Base-by-base conservation (phyloP, 2,329 filamentous ascomycete genomes). In the Torrubiella hemipterigena region DNA sequence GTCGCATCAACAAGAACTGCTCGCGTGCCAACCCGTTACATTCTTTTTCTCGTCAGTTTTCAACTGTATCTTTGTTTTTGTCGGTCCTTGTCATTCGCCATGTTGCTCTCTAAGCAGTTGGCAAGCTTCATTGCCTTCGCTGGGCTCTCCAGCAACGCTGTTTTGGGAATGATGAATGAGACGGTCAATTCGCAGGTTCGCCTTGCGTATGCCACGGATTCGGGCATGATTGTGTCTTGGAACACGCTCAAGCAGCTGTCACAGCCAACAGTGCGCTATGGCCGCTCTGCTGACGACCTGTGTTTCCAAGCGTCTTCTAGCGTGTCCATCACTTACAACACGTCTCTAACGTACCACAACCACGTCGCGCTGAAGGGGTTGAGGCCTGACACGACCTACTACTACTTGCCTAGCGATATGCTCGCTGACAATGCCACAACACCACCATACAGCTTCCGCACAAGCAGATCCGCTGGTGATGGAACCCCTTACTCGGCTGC, bases 301-400 rank as follows among this genome's bases (percentile, higher is more conserved):
- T 32, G 34, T 30, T 12, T 40, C 17, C 35, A 34, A 16, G 46
- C 49, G 13, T 38, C 37, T 5, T 50, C 47, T 19, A 33, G 43
- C 19, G 38, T 46, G 12, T 52, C 49, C 2, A 30, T 48, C 4
- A 51, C 50, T 2, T 53, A 52, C 38, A 33, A 39, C 12, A 52
- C 49, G 12, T 52, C 50, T 8, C 36, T 41, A n/a, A 54, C 49
- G 1, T 54, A 51, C 39, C 48, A 46, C 43, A 55, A 37, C 31
- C 33, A 39, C n/a, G 37, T 41, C 4, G 18, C 35, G 10, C 20
- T 38, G 19, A 29, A 26, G 12, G 31, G 31, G 2, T 20, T 33
- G 14, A 13, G 16, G 31, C 31, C 31, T 9, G 31, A 23, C 19
- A 33, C 25, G 13, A 33, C 31, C 19, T 33, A 33, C 31, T 28